Evolutionary conservation across 148 eudicot species (phyloP).

Genomic region (Suaeda aralocaspica): DNA sequence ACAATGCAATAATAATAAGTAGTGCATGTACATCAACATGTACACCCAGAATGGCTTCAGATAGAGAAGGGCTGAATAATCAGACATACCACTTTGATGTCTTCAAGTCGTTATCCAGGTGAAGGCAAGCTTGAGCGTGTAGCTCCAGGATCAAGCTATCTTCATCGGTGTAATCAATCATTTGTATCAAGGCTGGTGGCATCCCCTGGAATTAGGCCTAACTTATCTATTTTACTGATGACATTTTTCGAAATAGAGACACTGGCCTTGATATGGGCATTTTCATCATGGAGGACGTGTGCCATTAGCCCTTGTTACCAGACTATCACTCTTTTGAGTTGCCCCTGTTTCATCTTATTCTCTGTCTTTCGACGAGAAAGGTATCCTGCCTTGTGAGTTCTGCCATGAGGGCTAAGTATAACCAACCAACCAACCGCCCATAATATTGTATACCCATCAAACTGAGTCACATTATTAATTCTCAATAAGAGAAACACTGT

Average conservation of each 20-base stretch:
- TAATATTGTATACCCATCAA: too few relatives aligned
- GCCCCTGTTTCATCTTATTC: background rate
- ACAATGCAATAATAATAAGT: too few relatives aligned
- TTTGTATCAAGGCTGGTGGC: background rate
- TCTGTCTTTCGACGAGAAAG: too few relatives aligned
- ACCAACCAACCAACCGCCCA: too few relatives aligned
- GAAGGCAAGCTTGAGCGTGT: background rate
- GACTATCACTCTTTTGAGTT: background rate
- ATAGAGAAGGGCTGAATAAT: too few relatives aligned
- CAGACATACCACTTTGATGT: conserved; percentile 9
- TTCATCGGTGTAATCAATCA: background rate
- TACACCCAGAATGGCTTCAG: too few relatives aligned
- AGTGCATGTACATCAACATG: too few relatives aligned
- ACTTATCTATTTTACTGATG: conserved; percentile 8
- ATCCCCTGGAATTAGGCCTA: background rate
- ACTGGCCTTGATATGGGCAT: background rate
- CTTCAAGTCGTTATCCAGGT: background rate
- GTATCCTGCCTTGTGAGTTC: too few relatives aligned
- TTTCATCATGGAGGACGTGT: background rate
- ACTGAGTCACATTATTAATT: too few relatives aligned
- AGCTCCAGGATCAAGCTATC: background rate
- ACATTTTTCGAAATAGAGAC: background rate
- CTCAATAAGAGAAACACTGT: too few relatives aligned
- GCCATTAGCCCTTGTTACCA: background rate
- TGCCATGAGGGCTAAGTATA: too few relatives aligned